Percentiles rank a stretch among this genome's conserved stretches.
These are phyloP conservation scores for Musa schizocarpa DNA, from an alignment of 176 grass and related monocot genomes.

Conservation along the genomic window DNA sequence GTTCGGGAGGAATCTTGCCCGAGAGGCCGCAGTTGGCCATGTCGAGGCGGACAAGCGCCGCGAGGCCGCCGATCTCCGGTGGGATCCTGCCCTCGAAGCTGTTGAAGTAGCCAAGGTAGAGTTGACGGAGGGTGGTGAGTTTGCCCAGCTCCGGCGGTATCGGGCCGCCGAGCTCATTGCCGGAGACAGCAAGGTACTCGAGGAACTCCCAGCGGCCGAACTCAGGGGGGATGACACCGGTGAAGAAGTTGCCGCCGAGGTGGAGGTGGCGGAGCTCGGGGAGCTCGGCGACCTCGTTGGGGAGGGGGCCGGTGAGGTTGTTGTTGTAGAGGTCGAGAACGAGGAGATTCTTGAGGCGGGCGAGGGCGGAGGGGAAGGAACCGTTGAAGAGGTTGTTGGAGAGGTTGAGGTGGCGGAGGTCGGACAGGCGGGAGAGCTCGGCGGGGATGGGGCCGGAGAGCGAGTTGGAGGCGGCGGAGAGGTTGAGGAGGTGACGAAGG, in stretches of 20 bases:
- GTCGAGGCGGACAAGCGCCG: constrained; percentile 39
- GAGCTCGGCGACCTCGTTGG: constrained; percentile 41
- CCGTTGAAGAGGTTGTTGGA: too few species aligned
- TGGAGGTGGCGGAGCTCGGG: constrained; percentile 45
- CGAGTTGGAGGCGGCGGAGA: constrained; percentile 43
- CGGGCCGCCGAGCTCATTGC: constrained; percentile 55
- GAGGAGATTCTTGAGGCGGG: too few species aligned
- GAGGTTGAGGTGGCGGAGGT: constrained; percentile 22
- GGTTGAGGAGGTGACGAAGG: constrained; percentile 32
- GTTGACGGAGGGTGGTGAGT: constrained; percentile 42
- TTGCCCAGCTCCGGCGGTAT: constrained; percentile 59
- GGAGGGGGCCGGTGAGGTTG: constrained; percentile 23
- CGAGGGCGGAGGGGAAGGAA: too few species aligned
- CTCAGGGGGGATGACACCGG: constrained; percentile 45
- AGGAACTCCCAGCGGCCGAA: constrained; percentile 36
- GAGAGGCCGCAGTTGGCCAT: constrained; percentile 49
- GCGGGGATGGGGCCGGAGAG: constrained; percentile 43
- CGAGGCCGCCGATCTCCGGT: constrained; percentile 46
- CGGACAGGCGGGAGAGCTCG: constrained; percentile 34
- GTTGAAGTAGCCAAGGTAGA: constrained; percentile 73
- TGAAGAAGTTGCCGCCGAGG: constrained; percentile 63
- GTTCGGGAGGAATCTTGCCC: constrained; percentile 47
- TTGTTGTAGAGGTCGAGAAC: too few species aligned
- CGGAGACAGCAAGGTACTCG: constrained; percentile 57
- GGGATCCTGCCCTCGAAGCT: constrained; percentile 42